These are phyloP conservation scores for Colletotrichum cereale DNA, from an alignment of 2,329 filamentous ascomycete genomes.

Conservation along the genomic window DNA sequence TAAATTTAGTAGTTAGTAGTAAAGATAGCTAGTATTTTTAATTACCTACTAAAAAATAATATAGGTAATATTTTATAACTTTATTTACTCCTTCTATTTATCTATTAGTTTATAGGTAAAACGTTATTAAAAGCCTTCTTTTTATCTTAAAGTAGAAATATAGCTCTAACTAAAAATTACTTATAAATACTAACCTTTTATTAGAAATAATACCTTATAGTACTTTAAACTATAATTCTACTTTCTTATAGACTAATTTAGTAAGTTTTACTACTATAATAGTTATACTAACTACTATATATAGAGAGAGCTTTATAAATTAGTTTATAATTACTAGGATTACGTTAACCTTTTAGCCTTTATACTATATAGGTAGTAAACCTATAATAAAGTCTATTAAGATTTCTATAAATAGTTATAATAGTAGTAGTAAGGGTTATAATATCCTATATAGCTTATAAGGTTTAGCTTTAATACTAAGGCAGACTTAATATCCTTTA, in stretches of 20 bases:
- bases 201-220: background rate
- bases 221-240: background rate
- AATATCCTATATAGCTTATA: background rate
- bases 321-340: background rate
- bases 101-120: background rate
- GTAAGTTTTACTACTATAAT: background rate
- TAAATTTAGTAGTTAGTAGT: too few relatives aligned
- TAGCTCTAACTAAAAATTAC: background rate
- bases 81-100: background rate
- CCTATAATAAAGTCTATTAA: background rate
- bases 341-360: background rate
- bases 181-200: background rate
- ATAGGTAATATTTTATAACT: too few relatives aligned
- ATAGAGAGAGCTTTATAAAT: background rate
- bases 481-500: background rate
- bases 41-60: too few relatives aligned
- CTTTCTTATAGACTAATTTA: too few relatives aligned
- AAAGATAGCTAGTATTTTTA: too few relatives aligned
- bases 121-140: background rate
- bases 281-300: background rate
- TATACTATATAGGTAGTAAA: background rate
- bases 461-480: background rate
- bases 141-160: background rate
- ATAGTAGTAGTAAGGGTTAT: background rate
- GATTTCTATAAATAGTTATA: background rate